These are phyloP conservation scores for Gossypium anomalum DNA, from an alignment of 345 rosid genomes.

Conservation along the genomic window DNA sequence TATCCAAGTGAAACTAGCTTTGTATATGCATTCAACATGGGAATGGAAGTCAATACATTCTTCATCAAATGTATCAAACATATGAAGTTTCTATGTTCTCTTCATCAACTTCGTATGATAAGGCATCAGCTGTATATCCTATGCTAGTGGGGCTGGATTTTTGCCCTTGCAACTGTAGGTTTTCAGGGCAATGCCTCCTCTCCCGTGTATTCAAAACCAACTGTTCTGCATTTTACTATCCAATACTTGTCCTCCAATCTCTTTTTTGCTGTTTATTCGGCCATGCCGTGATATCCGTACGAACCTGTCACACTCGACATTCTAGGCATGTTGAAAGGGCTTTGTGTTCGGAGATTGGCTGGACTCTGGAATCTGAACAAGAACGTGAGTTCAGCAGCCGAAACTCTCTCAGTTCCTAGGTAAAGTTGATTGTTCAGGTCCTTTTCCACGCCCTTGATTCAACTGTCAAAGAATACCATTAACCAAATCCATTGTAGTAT, in stretches of 20 bases:
- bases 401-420: background rate
- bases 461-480: slow-evolving; percentile 26
- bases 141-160: background rate
- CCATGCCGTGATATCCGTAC: background rate
- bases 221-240: slow-evolving; percentile 27
- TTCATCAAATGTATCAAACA: background rate
- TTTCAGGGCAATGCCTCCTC: background rate
- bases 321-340: background rate
- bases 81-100: background rate
- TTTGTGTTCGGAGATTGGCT: background rate
- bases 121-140: background rate
- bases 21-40: background rate
- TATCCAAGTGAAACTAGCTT: background rate
- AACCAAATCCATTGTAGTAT: background rate
- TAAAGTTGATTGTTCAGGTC: slow-evolving; percentile 21
- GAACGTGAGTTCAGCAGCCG: background rate
- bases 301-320: background rate
- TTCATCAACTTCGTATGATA: background rate
- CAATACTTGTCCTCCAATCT: slow-evolving; percentile 23
- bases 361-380: background rate
- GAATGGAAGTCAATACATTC: background rate
- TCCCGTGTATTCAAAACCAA: background rate
- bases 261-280: slow-evolving; percentile 1
- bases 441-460: slow-evolving; percentile 30
- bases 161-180: background rate